Evolutionary conservation across 164 flowering plant genomes (phyloP), one percentile per base, ranked within the genome.

Genomic region (Aristolochia contorta): DNA sequence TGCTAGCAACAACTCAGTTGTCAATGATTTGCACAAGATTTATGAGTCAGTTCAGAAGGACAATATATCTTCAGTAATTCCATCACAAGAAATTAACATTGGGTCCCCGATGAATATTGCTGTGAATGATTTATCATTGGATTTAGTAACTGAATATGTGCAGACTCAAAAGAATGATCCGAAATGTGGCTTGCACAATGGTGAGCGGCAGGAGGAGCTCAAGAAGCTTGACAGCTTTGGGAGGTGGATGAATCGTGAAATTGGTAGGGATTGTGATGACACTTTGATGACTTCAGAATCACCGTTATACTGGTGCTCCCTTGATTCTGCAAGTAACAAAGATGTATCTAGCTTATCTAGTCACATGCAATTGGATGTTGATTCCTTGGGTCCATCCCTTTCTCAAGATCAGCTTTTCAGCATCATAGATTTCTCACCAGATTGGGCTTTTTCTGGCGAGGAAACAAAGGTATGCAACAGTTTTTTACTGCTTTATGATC

Each of bases 181-280:
- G 59, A 73, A 50, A 37, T 52, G 22, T 54, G 56, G 60, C 20
- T 7, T 45, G 25, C 56, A 24, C 49, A 61, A 65, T 67, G 70
- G 46, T 47, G 74, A 67, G 56, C 27, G 30, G 30, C 33, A 64
- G 27, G 72, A 64, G 45, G 79, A 63, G 60, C 69, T 85, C 47
- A 80, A 75, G 62, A 85, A 83, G 67, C 82, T 80, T 47, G 87
- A 86, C 73, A 86, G 83, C 64, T 86, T 81, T 72, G 81, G 86
- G 3, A 78, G 84, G 69, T 86, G 89, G 89, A 79, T 84, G 84
- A 75, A 75, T 67, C 75, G 73, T 62, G 87, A 84, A 77, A 77
- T 86, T 66, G 86, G 87, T 61, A 72, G 47, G 65, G 89, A 80
- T 58, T 76, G 85, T 75, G 80, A 86, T 67, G 83, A 79, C 60